phyloP scores from a whole-genome alignment of 148 eudicot species.

The Rhododendron henanense region DNA sequence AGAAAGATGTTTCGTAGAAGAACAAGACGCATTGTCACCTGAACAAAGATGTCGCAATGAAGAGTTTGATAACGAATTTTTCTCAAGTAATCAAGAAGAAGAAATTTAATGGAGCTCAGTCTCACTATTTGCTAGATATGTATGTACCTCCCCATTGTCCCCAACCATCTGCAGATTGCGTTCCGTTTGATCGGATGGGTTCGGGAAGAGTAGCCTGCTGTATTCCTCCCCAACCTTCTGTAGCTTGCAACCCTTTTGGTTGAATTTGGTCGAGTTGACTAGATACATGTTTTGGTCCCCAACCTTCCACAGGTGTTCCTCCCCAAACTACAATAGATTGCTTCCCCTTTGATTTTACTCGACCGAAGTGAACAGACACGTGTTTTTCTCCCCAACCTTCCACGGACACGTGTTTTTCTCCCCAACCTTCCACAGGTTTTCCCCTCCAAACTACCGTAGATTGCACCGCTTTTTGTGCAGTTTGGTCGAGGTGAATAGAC shows the following conservation, averaged over 20 bases:
- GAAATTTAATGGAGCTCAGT: neutral
- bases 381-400: neutral
- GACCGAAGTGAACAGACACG: neutral
- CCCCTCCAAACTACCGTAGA: conserved; percentile 1
- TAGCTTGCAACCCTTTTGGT: neutral
- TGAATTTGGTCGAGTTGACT: neutral
- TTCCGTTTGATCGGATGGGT: neutral
- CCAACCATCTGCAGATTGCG: neutral
- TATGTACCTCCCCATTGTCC: neutral
- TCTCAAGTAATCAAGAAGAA: neutral
- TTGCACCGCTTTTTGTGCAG: neutral
- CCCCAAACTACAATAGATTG: neutral
- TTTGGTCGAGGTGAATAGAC: neutral
- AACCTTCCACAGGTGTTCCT: neutral
- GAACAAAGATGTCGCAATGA: neutral
- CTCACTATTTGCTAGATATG: neutral
- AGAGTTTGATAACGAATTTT: neutral
- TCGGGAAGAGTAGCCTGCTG: neutral
- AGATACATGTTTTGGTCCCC: neutral
- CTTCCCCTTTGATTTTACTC: neutral
- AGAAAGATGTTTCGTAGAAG: neutral
- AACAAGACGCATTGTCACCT: neutral
- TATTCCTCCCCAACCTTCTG: neutral
- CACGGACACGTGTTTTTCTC: neutral
- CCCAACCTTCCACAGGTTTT: neutral